Conservation (phyloP, 306 rosid genomes). For the Fragaria iinumae region DNA sequence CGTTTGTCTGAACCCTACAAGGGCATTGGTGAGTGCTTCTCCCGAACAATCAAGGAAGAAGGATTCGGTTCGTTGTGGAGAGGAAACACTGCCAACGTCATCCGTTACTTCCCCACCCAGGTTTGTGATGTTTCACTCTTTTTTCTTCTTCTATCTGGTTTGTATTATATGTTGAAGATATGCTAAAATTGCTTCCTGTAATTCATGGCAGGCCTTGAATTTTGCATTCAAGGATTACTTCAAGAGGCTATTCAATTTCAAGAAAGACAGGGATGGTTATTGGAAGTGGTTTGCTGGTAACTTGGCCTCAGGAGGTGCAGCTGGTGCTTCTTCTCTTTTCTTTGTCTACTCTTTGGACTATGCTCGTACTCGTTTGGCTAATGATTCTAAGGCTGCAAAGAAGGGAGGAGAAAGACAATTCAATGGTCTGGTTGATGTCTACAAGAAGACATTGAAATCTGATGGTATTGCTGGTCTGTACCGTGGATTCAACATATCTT, state of each 20-base stretch:
- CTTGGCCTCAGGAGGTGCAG: constrained; percentile 88
- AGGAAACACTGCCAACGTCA: constrained; percentile 87
- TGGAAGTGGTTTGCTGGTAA: constrained; percentile 93
- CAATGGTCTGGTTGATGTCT: constrained; percentile 82
- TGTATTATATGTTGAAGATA: background rate
- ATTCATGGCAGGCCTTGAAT: constrained; percentile 63
- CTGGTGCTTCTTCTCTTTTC: constrained; percentile 83
- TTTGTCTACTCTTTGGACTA: constrained; percentile 84
- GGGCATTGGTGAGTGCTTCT: constrained; percentile 90
- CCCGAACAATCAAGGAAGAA: constrained; percentile 62
- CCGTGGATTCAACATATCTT: constrained; percentile 84
- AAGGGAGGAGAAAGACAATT: constrained; percentile 91
- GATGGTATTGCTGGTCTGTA: constrained; percentile 87
- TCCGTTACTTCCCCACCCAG: constrained; percentile 64
- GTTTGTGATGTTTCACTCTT: constrained; percentile 10
- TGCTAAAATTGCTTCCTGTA: constrained; percentile 21
- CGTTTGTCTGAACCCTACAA: constrained; percentile 85
- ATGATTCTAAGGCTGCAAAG: constrained; percentile 84
- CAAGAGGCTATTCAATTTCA: constrained; percentile 89
- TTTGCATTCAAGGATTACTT: constrained; percentile 93
- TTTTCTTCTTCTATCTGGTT: background rate
- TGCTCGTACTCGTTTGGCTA: constrained; percentile 88
- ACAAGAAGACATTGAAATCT: constrained; percentile 69
- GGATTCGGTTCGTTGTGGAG: constrained; percentile 75
- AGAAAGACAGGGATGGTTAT: constrained; percentile 86